Conservation (phyloP, 2,329 filamentous ascomycete species). For the Xylariaceae sp. region DNA sequence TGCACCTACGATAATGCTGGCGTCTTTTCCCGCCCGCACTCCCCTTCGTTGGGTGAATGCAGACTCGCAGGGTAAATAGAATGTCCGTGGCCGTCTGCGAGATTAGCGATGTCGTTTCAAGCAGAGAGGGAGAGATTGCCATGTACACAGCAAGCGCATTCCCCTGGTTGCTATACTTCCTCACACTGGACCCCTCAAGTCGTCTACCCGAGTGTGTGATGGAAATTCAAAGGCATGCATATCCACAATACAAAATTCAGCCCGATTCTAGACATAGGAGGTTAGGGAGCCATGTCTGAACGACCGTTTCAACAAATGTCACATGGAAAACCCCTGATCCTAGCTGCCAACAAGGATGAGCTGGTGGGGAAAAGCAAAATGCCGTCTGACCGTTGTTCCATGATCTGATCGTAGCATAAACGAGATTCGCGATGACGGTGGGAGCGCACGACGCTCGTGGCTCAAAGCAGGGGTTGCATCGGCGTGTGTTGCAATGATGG, state of each 20-base stretch:
- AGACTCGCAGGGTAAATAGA: slow-evolving; percentile 7
- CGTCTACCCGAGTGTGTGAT: too few relatives aligned
- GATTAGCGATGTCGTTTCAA: slow-evolving; percentile 36
- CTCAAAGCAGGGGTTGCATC: slow-evolving; percentile 1
- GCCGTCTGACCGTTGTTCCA: slow-evolving; percentile 6
- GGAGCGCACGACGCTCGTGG: slow-evolving; percentile 9
- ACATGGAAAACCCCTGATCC: slow-evolving; percentile 12
- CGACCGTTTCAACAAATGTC: slow-evolving; percentile 10
- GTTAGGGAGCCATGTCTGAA: slow-evolving; percentile 5
- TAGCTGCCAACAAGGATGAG: slow-evolving; percentile 6
- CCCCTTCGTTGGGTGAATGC: slow-evolving; percentile 10
- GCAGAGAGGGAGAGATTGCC: slow-evolving; percentile 8
- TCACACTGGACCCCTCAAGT: too few relatives aligned
- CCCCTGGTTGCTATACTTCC: not conserved
- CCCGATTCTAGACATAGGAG: too few relatives aligned
- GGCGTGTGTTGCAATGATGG: slow-evolving; percentile 1
- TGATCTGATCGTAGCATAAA: slow-evolving; percentile 13
- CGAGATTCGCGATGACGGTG: slow-evolving; percentile 11
- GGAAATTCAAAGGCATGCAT: too few relatives aligned
- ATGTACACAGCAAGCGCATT: slow-evolving; percentile 3
- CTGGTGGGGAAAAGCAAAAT: slow-evolving; percentile 8
- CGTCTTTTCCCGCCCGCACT: slow-evolving; percentile 9
- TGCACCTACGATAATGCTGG: slow-evolving; percentile 16
- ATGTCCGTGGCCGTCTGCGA: slow-evolving; percentile 30
- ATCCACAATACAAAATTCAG: too few relatives aligned